Evolutionary conservation across 2,329 filamentous ascomycete genomes (phyloP), one percentile per base, ranked within the genome.

Genomic region (Stachybotrys elegans): DNA sequence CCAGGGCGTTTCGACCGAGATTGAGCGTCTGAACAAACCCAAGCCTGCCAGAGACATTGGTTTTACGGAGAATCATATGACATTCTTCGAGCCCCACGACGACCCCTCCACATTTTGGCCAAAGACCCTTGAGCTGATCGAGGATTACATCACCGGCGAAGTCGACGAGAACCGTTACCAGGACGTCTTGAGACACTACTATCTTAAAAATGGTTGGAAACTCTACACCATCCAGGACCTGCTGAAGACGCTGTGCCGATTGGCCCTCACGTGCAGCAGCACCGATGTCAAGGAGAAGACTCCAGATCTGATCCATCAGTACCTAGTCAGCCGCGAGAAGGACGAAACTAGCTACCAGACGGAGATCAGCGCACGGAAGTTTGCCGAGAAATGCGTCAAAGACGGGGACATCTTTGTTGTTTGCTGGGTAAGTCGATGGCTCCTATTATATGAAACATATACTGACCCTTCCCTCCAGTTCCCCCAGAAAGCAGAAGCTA

Each of bases 211-310:
- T 52, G 93, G 93, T 6, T 98, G 92, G 86, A 89, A 90, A 57
- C 70, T 97, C 31, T 98, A 97, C 70, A 91, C 88, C 5, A 83
- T 97, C 51, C 88, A 94, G 59, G 91, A 95, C 61, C 81, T 96
- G 22, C 79, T 97, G 43, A 83, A 83, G 59, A 85, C 85, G 1
- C 79, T 96, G 31, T 85, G 86, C 46, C 86, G 90, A 46, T 84
- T 91, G 46, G 89, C 86, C 20, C 76, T 90, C 16, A 79, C 79
- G n/a, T 90, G 95, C 62, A 87, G 91, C 58, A 90, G 83, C 57
- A 81, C 81, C 4, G 93, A 98, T 56, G 77, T 81, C 38, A 95
- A 95, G 69, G 93, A 98, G 61, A 95, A 93, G 75, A 95, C 88
- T 29, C 82, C 86, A 5, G 91, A 97, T 48, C 86, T 98, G 47